These are phyloP conservation scores for Epichloe festucae DNA, from an alignment of 2,329 filamentous ascomycete species.

Conservation along the genomic window DNA sequence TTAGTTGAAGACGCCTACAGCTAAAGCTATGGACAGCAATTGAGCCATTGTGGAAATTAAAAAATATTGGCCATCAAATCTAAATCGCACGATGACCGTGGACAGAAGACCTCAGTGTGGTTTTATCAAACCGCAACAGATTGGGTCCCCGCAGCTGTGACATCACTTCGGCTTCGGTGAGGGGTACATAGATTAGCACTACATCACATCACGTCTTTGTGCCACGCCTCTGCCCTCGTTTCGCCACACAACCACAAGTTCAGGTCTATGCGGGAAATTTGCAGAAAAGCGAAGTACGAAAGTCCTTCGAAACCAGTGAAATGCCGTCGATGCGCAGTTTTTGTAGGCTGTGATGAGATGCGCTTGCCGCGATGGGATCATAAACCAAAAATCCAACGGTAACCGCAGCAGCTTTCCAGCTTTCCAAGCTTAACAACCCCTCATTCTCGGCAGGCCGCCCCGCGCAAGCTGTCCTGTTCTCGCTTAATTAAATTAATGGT, in stretches of 20 bases:
- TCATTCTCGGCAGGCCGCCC: neutral
- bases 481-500: constrained; percentile 3
- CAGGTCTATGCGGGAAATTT: neutral
- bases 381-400: neutral
- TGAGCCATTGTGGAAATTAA: neutral
- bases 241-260: neutral
- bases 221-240: neutral
- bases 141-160: neutral
- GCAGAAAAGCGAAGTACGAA: neutral
- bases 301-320: neutral
- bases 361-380: no score
- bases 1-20: no score
- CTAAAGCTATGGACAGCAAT: neutral
- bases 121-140: neutral
- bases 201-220: neutral
- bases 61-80: neutral
- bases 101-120: neutral
- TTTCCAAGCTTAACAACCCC: neutral
- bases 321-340: neutral
- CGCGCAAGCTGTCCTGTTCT: neutral
- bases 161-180: neutral
- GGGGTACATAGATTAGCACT: neutral
- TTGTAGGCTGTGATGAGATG: no score
- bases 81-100: neutral
- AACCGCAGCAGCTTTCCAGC: neutral